Conservation (phyloP, 1,139 yeast species). For the Diutina ranongensis region DNA sequence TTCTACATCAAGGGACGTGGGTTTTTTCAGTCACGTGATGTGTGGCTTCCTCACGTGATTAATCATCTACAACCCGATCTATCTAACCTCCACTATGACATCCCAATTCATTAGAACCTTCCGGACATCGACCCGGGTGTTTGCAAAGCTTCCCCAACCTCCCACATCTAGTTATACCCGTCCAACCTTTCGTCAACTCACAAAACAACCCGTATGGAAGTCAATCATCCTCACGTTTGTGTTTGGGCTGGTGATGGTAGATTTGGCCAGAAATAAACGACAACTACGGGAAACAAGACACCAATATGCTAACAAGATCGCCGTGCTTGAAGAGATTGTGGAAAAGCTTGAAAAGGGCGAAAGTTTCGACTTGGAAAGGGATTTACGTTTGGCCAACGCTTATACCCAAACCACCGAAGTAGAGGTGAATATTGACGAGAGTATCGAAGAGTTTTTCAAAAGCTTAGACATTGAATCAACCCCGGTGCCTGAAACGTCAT, state of each 20-base stretch:
- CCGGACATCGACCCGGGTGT: neutral
- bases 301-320: conserved; percentile 7
- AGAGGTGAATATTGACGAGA: conserved; percentile 31
- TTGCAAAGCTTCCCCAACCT: neutral
- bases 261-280: conserved; percentile 24
- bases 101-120: neutral
- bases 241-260: conserved; percentile 31
- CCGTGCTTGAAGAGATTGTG: conserved; percentile 22
- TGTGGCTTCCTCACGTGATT: neutral
- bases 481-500: neutral
- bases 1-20: too few species aligned
- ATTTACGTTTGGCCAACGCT: conserved; percentile 26
- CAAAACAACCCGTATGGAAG: conserved; percentile 23
- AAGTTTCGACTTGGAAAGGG: conserved; percentile 25
- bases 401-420: conserved; percentile 21
- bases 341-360: conserved; percentile 21
- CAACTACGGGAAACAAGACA: conserved; percentile 24
- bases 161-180: neutral
- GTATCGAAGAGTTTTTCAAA: conserved; percentile 25
- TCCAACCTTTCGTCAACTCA: conserved; percentile 4
- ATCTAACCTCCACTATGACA: neutral
- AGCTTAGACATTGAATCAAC: conserved; percentile 8
- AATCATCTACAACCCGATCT: neutral
- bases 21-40: too few species aligned
- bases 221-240: conserved; percentile 26